A percentile compares a stretch with the other conserved stretches of the same genome.
Evolutionary conservation across 129 eudicot genomes (phyloP).

Genomic region (Flaveria trinervia): DNA sequence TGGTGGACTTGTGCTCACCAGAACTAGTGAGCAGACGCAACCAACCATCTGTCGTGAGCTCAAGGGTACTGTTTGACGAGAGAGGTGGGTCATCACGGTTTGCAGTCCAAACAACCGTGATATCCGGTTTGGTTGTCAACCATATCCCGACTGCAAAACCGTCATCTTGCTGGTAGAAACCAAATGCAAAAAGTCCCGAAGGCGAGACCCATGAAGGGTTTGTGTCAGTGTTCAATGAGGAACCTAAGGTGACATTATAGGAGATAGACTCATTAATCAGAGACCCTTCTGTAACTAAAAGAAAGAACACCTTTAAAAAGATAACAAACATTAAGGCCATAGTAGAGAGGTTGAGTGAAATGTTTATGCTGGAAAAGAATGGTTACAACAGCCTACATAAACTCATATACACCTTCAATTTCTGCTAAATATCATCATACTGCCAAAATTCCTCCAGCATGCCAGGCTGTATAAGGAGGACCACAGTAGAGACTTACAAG

Average conservation of each 20-base stretch:
- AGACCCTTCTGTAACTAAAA: conserved; percentile 28
- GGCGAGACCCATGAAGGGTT: conserved; percentile 41
- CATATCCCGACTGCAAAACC: conserved; percentile 44
- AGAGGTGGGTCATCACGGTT: conserved; percentile 38
- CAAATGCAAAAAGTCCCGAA: conserved; percentile 39
- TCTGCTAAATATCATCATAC: conserved; percentile 4
- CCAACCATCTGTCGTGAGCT: conserved; percentile 21
- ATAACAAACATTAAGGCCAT: conserved; percentile 28
- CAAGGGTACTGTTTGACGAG: conserved; percentile 27
- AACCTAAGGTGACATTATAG: conserved; percentile 28
- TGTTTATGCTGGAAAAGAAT: conserved; percentile 11
- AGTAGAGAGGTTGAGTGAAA: conserved; percentile 9
- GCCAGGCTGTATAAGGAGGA: not conserved
- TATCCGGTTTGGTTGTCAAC: conserved; percentile 28
- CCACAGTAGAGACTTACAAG: not conserved
- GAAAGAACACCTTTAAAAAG: conserved; percentile 13
- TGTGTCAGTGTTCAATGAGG: conserved; percentile 23
- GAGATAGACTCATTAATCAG: not conserved
- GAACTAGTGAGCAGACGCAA: conserved; percentile 4
- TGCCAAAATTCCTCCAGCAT: not conserved
- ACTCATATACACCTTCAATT: not conserved
- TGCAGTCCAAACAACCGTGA: conserved; percentile 42
- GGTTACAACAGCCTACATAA: not conserved
- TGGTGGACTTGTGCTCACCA: not conserved
- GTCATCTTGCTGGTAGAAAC: conserved; percentile 35